Conservation (phyloP, 148 eudicot genomes). For the Talinum fruticosum region DNA sequence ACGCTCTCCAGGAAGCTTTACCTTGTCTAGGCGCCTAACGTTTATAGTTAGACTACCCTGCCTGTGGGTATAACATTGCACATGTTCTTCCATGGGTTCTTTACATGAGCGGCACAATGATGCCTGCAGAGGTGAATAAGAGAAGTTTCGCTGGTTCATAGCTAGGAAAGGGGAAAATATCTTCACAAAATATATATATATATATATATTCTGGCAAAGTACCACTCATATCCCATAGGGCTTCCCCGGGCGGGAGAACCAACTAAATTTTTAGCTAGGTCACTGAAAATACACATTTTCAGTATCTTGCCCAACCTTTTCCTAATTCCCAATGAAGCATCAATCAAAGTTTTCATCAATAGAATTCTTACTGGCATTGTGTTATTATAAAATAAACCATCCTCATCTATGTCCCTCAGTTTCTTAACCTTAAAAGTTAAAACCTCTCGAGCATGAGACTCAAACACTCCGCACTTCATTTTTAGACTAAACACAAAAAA, state of each 20-base stretch:
- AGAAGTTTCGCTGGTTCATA: neutral
- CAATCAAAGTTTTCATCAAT: neutral
- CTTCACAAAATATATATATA: neutral
- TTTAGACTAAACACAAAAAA: too few relatives aligned
- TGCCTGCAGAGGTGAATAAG: conserved; percentile 41
- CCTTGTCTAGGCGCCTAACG: conserved; percentile 62
- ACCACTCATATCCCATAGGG: neutral
- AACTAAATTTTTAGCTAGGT: neutral
- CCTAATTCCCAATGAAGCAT: neutral
- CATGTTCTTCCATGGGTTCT: conserved; percentile 90
- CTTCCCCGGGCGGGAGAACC: too few relatives aligned
- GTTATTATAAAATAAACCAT: neutral
- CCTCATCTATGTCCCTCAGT: neutral
- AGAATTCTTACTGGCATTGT: neutral
- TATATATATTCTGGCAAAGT: neutral
- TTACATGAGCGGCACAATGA: conserved; percentile 71
- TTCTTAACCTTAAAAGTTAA: neutral
- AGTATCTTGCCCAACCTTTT: neutral
- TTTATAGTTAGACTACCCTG: conserved; percentile 86
- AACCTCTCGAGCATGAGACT: neutral
- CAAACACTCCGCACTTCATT: neutral
- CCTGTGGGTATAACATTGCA: conserved; percentile 83
- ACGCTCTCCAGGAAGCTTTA: conserved; percentile 72
- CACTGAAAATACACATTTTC: neutral
- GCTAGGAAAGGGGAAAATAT: neutral